A percentile compares a stretch with the other conserved stretches of the same genome.
Evolutionary conservation across 805 yeast species (phyloP).

Genomic region (Brettanomyces nanus): DNA sequence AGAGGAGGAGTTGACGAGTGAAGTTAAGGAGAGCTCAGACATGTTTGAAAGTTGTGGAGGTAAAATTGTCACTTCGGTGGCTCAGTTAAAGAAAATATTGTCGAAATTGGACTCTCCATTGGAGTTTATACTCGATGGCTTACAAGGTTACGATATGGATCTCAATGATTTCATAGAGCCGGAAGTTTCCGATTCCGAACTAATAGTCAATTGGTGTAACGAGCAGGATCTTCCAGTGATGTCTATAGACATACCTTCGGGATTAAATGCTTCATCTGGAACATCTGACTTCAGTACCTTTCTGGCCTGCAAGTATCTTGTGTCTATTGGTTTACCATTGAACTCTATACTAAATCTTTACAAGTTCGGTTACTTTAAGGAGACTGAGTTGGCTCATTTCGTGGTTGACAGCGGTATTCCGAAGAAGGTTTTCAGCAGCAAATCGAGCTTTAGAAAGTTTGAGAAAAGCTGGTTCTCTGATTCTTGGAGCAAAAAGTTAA

Average conservation of each 20-base stretch:
- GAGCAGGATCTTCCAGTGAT: constrained; percentile 36
- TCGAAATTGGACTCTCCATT: constrained; percentile 59
- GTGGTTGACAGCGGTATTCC: constrained; percentile 71
- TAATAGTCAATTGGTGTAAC: constrained; percentile 64
- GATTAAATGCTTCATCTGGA: constrained; percentile 80
- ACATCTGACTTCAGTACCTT: constrained; percentile 21
- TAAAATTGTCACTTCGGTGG: constrained; percentile 37
- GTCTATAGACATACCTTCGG: constrained; percentile 77
- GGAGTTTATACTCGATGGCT: constrained; percentile 72
- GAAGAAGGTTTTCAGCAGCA: constrained; percentile 36
- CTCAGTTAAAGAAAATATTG: constrained; percentile 29
- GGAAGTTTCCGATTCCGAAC: constrained; percentile 32
- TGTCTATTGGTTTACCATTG: constrained; percentile 68
- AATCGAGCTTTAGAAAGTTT: constrained; percentile 38
- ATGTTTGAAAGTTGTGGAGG: constrained; percentile 62
- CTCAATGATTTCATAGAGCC: constrained; percentile 46
- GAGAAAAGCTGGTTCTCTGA: constrained; percentile 28
- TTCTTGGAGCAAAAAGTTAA: constrained; percentile 16
- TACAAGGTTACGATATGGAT: constrained; percentile 75
- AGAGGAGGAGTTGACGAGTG: constrained; percentile 28
- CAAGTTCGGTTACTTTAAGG: constrained; percentile 41
- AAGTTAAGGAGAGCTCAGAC: constrained; percentile 40
- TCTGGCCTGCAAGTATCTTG: constrained; percentile 43
- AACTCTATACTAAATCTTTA: constrained; percentile 55
- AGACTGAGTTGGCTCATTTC: constrained; percentile 45